phyloP scores from a whole-genome alignment of 1,284 basidiomycete species.

The Puccinia coronata region DNA sequence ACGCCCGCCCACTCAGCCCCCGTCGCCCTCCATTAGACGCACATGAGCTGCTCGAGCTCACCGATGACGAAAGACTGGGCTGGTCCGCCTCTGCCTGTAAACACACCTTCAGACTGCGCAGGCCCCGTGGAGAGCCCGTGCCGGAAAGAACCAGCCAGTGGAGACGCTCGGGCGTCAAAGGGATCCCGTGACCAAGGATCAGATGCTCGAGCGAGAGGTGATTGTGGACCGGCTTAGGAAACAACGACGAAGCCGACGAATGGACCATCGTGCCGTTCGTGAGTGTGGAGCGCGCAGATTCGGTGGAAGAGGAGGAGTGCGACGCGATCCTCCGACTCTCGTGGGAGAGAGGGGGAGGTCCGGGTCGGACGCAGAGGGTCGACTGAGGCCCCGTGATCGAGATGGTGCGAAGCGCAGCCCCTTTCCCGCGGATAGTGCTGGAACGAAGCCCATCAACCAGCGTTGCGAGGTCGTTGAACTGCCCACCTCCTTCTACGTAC shows the following conservation, averaged over 20 bases:
- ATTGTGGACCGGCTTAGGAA: slow-evolving; percentile 4
- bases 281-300: slow-evolving; percentile 6
- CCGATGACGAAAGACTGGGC: slow-evolving; percentile 12
- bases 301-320: background rate
- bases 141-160: slow-evolving; percentile 11
- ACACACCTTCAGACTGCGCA: slow-evolving; percentile 17
- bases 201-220: slow-evolving; percentile 25
- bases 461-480: slow-evolving; percentile 10
- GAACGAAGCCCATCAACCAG: slow-evolving; percentile 28
- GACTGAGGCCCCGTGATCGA: slow-evolving; percentile 23
- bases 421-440: slow-evolving; percentile 16
- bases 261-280: background rate
- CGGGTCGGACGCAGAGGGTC: background rate
- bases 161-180: slow-evolving; percentile 16
- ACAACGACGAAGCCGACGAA: background rate
- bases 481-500: slow-evolving; percentile 28
- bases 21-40: background rate
- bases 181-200: slow-evolving; percentile 14
- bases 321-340: background rate
- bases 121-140: background rate
- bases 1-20: slow-evolving; percentile 5
- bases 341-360: background rate
- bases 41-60: slow-evolving; percentile 17
- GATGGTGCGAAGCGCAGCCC: background rate
- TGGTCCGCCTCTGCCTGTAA: background rate